These are phyloP conservation scores for Lolium perenne DNA, from an alignment of 176 grass and related monocot genomes.

Conservation along the genomic window DNA sequence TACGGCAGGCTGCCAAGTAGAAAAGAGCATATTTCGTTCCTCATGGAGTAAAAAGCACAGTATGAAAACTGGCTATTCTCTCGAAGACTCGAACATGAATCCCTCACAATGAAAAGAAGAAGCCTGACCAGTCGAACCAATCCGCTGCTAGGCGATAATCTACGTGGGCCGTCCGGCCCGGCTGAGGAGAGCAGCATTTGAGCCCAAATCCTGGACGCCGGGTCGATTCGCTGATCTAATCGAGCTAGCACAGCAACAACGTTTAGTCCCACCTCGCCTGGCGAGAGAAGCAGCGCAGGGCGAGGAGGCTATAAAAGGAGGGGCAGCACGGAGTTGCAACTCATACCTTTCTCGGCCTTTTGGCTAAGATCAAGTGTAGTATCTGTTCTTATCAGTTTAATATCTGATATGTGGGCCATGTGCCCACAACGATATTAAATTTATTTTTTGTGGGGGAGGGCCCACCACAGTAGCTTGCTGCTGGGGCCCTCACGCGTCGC, in stretches of 20 bases:
- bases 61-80: too few relatives aligned
- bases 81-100: too few relatives aligned
- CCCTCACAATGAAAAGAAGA: not conserved
- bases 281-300: not conserved
- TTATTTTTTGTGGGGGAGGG: constrained; percentile 51
- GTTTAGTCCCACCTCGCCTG: not conserved
- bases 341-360: constrained; percentile 88
- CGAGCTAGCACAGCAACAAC: not conserved
- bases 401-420: constrained; percentile 74
- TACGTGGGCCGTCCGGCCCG: not conserved
- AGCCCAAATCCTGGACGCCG: not conserved
- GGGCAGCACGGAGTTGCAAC: not conserved
- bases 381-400: constrained; percentile 96
- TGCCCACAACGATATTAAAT: too few relatives aligned
- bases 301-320: not conserved
- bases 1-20: not conserved
- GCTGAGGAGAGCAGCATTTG: not conserved
- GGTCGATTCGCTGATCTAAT: not conserved
- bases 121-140: too few relatives aligned
- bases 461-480: not conserved
- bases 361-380: constrained; percentile 90
- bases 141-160: not conserved
- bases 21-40: not conserved
- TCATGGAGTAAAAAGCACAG: not conserved
- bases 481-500: not conserved